phyloP scores from a whole-genome alignment of 2,329 filamentous ascomycete species.

The Sporothrix brasiliensis region DNA sequence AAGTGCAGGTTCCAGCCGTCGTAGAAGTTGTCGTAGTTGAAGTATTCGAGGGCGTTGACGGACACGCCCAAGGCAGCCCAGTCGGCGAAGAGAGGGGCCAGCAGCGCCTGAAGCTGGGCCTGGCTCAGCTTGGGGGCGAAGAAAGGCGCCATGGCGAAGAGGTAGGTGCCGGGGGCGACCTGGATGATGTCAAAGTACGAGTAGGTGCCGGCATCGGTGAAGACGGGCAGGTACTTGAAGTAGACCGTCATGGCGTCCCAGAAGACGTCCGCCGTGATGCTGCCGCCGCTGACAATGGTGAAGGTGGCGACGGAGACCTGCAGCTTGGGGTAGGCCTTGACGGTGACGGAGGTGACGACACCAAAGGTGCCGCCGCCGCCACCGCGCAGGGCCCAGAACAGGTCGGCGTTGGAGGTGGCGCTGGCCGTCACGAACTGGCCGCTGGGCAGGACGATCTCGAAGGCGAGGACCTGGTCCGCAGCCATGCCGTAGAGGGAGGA shows the following conservation, averaged over 20 bases:
- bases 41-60: slow-evolving; percentile 35
- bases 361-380: slow-evolving; percentile 49
- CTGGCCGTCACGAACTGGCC: slow-evolving; percentile 51
- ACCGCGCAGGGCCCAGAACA: slow-evolving; percentile 60
- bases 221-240: slow-evolving; percentile 40
- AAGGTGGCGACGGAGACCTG: slow-evolving; percentile 39
- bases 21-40: slow-evolving; percentile 47
- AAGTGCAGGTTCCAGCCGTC: slow-evolving; percentile 49
- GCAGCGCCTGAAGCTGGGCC: slow-evolving; percentile 36
- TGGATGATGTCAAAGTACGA: slow-evolving; percentile 41
- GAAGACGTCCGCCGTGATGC: slow-evolving; percentile 49
- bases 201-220: slow-evolving; percentile 41
- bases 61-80: slow-evolving; percentile 38
- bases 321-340: slow-evolving; percentile 35
- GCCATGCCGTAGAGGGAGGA: slow-evolving; percentile 54
- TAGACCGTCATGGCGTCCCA: slow-evolving; percentile 42
- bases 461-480: slow-evolving; percentile 52
- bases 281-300: slow-evolving; percentile 36
- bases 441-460: slow-evolving; percentile 53
- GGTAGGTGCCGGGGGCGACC: slow-evolving; percentile 35
- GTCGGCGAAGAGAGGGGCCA: slow-evolving; percentile 38
- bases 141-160: slow-evolving; percentile 40
- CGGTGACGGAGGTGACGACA: slow-evolving; percentile 42
- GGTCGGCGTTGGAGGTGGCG: slow-evolving; percentile 51
- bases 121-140: slow-evolving; percentile 37